Evolutionary conservation across 495 filamentous ascomycete species (phyloP).

Genomic region (Podospora tetraspora): DNA sequence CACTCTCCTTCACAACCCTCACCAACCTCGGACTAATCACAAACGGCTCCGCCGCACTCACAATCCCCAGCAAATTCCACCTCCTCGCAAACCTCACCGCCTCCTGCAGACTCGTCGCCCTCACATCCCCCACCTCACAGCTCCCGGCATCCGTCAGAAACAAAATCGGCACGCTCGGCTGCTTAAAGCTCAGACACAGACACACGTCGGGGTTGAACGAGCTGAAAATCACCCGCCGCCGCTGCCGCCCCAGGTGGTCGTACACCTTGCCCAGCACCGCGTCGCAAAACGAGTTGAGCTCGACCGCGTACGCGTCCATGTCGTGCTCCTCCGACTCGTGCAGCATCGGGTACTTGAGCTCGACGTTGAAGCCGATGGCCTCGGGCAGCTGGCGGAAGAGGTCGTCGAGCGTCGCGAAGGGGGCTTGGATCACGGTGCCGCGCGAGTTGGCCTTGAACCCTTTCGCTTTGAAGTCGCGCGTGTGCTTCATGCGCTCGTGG

Average conservation of each 20-base stretch:
- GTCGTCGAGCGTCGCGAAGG: constrained; percentile 91
- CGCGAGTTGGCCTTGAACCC: constrained; percentile 95
- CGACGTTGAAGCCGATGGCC: constrained; percentile 90
- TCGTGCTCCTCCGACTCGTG: constrained; percentile 89
- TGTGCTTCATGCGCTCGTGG: constrained; percentile 93
- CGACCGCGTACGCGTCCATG: constrained; percentile 96
- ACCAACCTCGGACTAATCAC: constrained; percentile 86
- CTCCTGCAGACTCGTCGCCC: constrained; percentile 90
- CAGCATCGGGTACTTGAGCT: constrained; percentile 99
- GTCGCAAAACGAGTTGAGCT: constrained; percentile 96
- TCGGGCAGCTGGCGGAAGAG: constrained; percentile 80
- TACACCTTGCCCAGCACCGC: constrained; percentile 87
- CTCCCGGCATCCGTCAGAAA: constrained; percentile 89
- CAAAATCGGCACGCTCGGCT: constrained; percentile 86
- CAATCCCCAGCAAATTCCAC: constrained; percentile 93
- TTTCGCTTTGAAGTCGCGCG: constrained; percentile 78
- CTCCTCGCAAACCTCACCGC: constrained; percentile 87
- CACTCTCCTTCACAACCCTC: constrained; percentile 90
- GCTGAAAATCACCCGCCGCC: constrained; percentile 89
- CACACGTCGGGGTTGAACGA: constrained; percentile 97
- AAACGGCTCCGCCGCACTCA: constrained; percentile 75
- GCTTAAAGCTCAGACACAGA: constrained; percentile 89
- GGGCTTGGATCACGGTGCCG: constrained; percentile 87
- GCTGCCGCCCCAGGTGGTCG: constrained; percentile 57
- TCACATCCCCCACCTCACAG: constrained; percentile 71